Evolutionary conservation across 495 filamentous ascomycete genomes (phyloP), one percentile per base, ranked within the genome.

Genomic region (Penicillium waksmanii): DNA sequence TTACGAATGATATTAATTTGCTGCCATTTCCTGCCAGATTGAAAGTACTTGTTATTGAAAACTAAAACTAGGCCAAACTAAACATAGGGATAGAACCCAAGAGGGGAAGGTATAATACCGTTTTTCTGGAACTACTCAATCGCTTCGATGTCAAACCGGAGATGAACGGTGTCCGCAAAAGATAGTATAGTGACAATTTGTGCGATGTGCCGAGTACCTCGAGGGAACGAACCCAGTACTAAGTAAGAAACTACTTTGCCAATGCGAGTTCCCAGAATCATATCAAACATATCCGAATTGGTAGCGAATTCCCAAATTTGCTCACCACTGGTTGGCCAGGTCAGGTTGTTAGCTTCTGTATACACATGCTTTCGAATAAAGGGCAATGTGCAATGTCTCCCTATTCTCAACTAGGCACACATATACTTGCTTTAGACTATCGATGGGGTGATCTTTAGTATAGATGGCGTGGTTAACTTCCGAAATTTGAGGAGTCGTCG

Each of bases 181-280:
- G 10, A 12, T 2, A 23, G 47, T 3, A 4, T 3, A 10, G 47
- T 50, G n/a, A 50, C n/a, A 7, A 50, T 27, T 27, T 23, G 19
- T 25, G 21, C 10, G 23, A 51, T 51, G 2, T n/a, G 49, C 4
- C 27, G 49, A 36, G 56, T 53, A 12, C 56, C 56, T 9, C 56
- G 56, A 5, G 48, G 21, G 12, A 46, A 58, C 27, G 49, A 38
- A 27, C 50, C 50, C 23, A 58, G 23, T 9, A 58, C 31, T 1
- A 58, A 8, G 35, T 44, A 34, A 9, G 56, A 36, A 12, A 47
- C 42, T 3, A 58, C 6, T 18, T 58, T 58, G 2, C 56, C 56
- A 36, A 53, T 15, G 1, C 21, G 56, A 17, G 56, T 58, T 3
- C 56, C 56, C 9, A 58, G 27, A 5, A 53, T 5, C 5, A 25